A percentile compares a stretch with the other conserved stretches of the same genome.
phyloP scores from a whole-genome alignment of 148 eudicot species.

The Nepenthes mirabilis region DNA sequence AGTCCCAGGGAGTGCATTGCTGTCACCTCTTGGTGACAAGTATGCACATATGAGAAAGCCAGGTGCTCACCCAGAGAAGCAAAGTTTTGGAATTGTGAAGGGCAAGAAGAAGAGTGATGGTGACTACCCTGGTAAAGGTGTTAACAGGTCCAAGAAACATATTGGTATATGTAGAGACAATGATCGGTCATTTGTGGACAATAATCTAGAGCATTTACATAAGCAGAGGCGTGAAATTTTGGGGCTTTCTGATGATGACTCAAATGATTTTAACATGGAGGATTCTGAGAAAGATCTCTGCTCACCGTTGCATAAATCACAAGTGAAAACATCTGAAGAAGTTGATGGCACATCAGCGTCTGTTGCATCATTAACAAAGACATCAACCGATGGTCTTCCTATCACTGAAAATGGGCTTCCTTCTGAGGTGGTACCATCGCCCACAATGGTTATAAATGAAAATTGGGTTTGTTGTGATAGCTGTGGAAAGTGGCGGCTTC shows the following conservation, averaged over 20 bases:
- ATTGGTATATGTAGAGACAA: conserved; percentile 6
- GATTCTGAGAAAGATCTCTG: conserved; percentile 9
- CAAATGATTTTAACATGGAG: conserved; percentile 11
- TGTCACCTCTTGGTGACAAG: conserved; percentile 40
- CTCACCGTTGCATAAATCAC: no score
- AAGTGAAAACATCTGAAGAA: no score
- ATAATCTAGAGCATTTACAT: background rate
- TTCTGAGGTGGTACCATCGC: conserved; percentile 12
- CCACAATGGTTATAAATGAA: conserved; percentile 6
- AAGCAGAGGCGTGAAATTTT: no score
- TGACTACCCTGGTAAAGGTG: background rate
- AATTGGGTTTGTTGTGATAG: background rate
- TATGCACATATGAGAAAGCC: conserved; percentile 14
- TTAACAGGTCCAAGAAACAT: conserved; percentile 14
- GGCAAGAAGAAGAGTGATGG: no score
- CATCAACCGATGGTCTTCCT: no score
- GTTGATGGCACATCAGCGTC: no score
- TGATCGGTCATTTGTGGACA: conserved; percentile 9
- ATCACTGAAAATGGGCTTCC: background rate
- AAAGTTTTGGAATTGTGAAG: no score
- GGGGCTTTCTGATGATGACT: conserved; percentile 11
- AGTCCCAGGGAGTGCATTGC: conserved; percentile 20
- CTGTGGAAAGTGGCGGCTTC: background rate
- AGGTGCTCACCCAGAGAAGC: no score
- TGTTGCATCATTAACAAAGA: no score